Conservation (phyloP, 176 grass and related monocot genomes). For the Melocanna baccifera region DNA sequence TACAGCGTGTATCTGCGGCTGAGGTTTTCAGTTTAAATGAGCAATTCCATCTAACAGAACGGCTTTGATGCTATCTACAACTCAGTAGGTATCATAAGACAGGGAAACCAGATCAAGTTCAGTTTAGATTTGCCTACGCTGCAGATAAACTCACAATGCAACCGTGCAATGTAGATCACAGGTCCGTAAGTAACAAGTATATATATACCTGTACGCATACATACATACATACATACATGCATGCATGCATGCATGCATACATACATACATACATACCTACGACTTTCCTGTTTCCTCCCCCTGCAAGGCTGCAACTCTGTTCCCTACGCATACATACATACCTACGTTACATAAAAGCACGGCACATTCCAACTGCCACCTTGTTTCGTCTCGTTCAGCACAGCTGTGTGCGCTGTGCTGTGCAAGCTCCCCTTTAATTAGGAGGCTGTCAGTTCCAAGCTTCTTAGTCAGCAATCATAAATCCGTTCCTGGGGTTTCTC, state of each 20-base stretch:
- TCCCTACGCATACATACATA: too few relatives aligned
- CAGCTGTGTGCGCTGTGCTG: background rate
- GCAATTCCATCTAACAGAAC: background rate
- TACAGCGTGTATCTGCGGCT: background rate
- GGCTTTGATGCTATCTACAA: background rate
- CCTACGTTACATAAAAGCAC: too few relatives aligned
- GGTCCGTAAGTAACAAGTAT: background rate
- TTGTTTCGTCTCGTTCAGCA: background rate
- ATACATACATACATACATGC: too few relatives aligned
- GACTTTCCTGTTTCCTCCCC: too few relatives aligned
- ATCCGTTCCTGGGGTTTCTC: background rate
- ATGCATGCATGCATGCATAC: too few relatives aligned
- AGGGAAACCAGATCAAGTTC: background rate
- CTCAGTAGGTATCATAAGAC: background rate
- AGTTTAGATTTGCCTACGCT: too few relatives aligned
- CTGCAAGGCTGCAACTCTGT: too few relatives aligned
- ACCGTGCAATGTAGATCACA: background rate
- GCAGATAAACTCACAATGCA: background rate
- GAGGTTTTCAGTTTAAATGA: background rate
- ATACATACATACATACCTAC: too few relatives aligned
- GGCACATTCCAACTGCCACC: background rate
- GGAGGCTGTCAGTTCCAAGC: constrained; percentile 22
- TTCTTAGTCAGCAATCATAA: constrained; percentile 24
- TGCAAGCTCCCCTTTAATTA: constrained; percentile 12
- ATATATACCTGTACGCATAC: background rate